Evolutionary conservation across 306 rosid species (phyloP).

Genomic region (Abrus pulchellus): DNA sequence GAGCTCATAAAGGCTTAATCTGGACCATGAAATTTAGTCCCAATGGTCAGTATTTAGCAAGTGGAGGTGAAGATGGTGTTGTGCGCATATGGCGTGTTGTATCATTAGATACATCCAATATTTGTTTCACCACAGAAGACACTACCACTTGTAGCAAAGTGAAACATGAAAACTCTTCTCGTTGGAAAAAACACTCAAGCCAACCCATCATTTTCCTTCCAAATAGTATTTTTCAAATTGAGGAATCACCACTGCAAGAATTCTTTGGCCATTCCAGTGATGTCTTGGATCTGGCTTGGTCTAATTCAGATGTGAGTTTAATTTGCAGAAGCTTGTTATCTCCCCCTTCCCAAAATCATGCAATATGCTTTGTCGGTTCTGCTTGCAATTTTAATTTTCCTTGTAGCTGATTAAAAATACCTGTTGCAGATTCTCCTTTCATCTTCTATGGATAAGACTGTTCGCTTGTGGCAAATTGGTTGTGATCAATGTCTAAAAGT

Average conservation of each 20-base stretch:
- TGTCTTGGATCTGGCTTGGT: slow-evolving; percentile 87
- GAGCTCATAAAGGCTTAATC: slow-evolving; percentile 72
- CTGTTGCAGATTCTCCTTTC: slow-evolving; percentile 72
- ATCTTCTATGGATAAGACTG: slow-evolving; percentile 77
- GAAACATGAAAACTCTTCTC: slow-evolving; percentile 50
- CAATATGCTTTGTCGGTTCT: background rate
- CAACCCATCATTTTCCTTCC: slow-evolving; percentile 65
- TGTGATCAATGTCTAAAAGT: slow-evolving; percentile 57
- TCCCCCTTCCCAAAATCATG: background rate
- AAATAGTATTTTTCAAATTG: slow-evolving; percentile 62
- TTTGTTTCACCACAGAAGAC: slow-evolving; percentile 43
- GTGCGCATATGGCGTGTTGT: slow-evolving; percentile 71
- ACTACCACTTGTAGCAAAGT: slow-evolving; percentile 32
- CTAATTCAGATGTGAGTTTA: slow-evolving; percentile 73
- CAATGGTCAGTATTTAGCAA: slow-evolving; percentile 72
- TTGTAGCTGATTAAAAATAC: slow-evolving; percentile 36
- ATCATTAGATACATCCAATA: slow-evolving; percentile 50
- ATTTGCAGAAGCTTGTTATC: background rate
- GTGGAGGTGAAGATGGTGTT: slow-evolving; percentile 88
- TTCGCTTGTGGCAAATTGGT: slow-evolving; percentile 75
- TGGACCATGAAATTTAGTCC: slow-evolving; percentile 87
- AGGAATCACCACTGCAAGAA: slow-evolving; percentile 72
- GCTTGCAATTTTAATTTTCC: slow-evolving; percentile 12
- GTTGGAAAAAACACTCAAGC: slow-evolving; percentile 44
- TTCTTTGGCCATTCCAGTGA: slow-evolving; percentile 71